A percentile compares a stretch with the other conserved stretches of the same genome.
These are phyloP conservation scores for Luffa acutangula DNA, from an alignment of 306 rosid species.

Conservation along the genomic window DNA sequence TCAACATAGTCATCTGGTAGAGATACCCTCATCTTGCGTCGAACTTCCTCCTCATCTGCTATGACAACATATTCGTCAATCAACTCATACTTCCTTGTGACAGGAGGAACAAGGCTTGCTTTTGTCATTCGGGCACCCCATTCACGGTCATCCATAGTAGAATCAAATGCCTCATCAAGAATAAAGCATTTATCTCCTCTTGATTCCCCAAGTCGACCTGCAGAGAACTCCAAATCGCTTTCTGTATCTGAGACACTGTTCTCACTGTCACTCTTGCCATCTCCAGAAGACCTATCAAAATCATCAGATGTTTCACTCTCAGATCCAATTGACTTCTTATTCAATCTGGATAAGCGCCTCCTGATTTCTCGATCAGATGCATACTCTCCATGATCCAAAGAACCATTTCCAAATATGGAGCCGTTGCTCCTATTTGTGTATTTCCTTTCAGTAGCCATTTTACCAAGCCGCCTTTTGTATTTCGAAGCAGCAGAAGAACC, in stretches of 20 bases:
- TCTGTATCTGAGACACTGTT: slow-evolving; percentile 50
- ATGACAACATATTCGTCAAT: slow-evolving; percentile 75
- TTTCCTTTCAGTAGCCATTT: slow-evolving; percentile 56
- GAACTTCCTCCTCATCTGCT: slow-evolving; percentile 89
- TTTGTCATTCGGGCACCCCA: slow-evolving; percentile 99
- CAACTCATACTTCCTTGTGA: slow-evolving; percentile 88
- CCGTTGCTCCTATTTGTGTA: slow-evolving; percentile 56
- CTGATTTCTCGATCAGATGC: slow-evolving; percentile 84
- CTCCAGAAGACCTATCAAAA: slow-evolving; percentile 57
- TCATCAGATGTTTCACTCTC: slow-evolving; percentile 94
- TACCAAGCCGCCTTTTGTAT: slow-evolving; percentile 59
- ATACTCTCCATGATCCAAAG: slow-evolving; percentile 54
- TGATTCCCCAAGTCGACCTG: slow-evolving; percentile 41
- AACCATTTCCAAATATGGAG: slow-evolving; percentile 29
- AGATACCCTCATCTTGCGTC: slow-evolving; percentile 82
- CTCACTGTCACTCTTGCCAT: slow-evolving; percentile 67
- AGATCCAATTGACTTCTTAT: slow-evolving; percentile 62
- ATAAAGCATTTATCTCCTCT: slow-evolving; percentile 39
- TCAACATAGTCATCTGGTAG: slow-evolving; percentile 91
- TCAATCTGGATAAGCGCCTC: slow-evolving; percentile 69
- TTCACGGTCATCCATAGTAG: slow-evolving; percentile 73
- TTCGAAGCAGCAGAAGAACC: slow-evolving; percentile 39
- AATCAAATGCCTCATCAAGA: slow-evolving; percentile 41
- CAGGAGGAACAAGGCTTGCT: slow-evolving; percentile 98
- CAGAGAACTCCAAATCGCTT: slow-evolving; percentile 47